phyloP scores from a whole-genome alignment of 192 early-diverging fungal species.

The Geranomyces variabilis region DNA sequence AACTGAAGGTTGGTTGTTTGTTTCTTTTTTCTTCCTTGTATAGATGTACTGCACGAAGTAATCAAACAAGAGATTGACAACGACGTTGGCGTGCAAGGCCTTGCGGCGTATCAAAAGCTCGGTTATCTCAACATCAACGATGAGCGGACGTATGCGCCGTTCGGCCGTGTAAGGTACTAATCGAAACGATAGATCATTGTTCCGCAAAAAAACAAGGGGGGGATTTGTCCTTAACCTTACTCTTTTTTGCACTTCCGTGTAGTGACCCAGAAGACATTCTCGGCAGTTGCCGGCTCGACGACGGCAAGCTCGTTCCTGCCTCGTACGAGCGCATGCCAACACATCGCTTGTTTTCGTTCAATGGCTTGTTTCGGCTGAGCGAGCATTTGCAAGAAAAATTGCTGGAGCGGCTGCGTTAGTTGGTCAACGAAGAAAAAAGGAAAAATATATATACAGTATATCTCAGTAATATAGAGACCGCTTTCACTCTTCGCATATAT shows the following conservation, averaged over 20 bases:
- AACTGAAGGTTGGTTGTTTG: background rate
- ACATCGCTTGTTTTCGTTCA: constrained; percentile 43
- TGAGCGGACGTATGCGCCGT: constrained; percentile 34
- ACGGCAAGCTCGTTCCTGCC: constrained; percentile 37
- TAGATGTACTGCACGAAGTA: background rate
- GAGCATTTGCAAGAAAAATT: constrained; percentile 43
- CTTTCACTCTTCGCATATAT: too few species aligned
- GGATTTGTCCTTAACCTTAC: background rate
- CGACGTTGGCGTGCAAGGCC: constrained; percentile 7
- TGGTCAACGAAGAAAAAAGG: too few species aligned
- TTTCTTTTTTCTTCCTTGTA: background rate
- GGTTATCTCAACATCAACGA: constrained; percentile 56
- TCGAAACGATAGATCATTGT: too few species aligned
- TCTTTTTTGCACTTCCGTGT: too few species aligned
- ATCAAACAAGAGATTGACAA: background rate
- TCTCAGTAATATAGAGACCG: too few species aligned
- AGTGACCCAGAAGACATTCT: constrained; percentile 57
- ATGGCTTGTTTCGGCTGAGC: constrained; percentile 47
- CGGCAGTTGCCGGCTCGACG: constrained; percentile 38
- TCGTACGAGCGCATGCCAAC: constrained; percentile 43
- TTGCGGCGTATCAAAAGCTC: constrained; percentile 41
- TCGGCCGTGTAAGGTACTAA: constrained; percentile 44
- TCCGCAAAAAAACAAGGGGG: too few species aligned
- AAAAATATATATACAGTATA: too few species aligned
- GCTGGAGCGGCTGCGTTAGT: constrained; percentile 33